These are phyloP conservation scores for Tilletia setariae DNA, from an alignment of 1,284 basidiomycete species.

Conservation along the genomic window DNA sequence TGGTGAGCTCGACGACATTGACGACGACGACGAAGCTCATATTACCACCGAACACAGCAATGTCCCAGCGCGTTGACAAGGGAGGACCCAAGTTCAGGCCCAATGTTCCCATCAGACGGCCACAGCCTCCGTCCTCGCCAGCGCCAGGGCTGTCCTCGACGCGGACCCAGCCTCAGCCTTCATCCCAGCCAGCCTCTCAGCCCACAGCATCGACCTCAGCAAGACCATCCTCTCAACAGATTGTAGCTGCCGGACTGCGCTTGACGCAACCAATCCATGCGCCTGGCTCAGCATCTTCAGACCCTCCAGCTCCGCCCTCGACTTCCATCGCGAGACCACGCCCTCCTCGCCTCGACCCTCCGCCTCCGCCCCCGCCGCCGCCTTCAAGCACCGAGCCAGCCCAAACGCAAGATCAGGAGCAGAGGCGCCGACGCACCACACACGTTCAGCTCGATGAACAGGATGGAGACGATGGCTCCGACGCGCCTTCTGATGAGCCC, in stretches of 20 bases:
- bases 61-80: conserved; percentile 11
- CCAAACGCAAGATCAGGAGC: too few species aligned
- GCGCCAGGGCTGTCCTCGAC: not conserved
- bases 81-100: conserved; percentile 6
- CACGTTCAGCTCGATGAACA: too few species aligned
- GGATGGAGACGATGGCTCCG: not conserved
- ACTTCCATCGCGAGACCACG: too few species aligned
- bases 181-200: not conserved
- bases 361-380: too few species aligned
- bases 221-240: not conserved
- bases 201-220: not conserved
- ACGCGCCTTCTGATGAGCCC: not conserved
- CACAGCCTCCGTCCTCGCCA: not conserved
- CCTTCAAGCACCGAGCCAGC: too few species aligned
- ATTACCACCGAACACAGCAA: not conserved
- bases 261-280: too few species aligned
- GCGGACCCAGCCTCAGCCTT: not conserved
- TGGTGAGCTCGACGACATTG: not conserved
- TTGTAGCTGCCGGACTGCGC: not conserved
- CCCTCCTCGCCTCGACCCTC: too few species aligned
- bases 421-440: too few species aligned
- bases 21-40: not conserved
- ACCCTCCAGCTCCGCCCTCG: too few species aligned
- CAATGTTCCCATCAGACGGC: not conserved
- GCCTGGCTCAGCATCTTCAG: too few species aligned